A percentile compares a stretch with the other conserved stretches of the same genome.
Evolutionary conservation across 148 eudicot species (phyloP).

Genomic region (Limonium bicolor): DNA sequence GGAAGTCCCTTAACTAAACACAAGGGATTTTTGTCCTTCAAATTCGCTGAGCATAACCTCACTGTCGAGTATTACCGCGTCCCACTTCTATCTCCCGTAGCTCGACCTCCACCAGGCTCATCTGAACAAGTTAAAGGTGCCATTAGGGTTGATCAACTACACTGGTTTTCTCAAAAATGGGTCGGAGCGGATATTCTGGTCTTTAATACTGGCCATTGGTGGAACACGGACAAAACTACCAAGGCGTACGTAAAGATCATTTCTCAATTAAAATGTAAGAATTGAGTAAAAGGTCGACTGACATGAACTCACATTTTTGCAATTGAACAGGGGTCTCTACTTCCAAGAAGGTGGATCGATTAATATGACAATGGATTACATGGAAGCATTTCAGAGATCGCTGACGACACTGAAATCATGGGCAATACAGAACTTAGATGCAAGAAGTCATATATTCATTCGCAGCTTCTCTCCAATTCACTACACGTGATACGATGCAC

Average conservation of each 20-base stretch:
- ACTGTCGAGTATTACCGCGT: constrained; percentile 57
- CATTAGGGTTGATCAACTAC: constrained; percentile 49
- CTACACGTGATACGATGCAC: constrained; percentile 33
- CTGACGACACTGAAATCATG: constrained; percentile 41
- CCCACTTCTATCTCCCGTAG: constrained; percentile 37
- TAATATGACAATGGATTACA: constrained; percentile 56
- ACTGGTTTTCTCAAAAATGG: constrained; percentile 52
- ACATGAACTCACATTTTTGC: too few species aligned
- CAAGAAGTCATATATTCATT: constrained; percentile 35
- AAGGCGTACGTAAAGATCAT: constrained; percentile 21
- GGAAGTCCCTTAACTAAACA: constrained; percentile 59
- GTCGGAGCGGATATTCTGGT: constrained; percentile 31
- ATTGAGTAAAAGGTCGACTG: too few species aligned
- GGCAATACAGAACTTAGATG: constrained; percentile 31
- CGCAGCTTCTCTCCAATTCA: constrained; percentile 67
- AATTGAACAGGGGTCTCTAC: constrained; percentile 41
- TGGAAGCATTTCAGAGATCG: constrained; percentile 58
- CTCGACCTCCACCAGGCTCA: constrained; percentile 29
- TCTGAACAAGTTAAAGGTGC: constrained; percentile 24
- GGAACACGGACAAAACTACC: constrained; percentile 56
- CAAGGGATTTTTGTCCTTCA: constrained; percentile 47
- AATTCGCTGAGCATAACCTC: constrained; percentile 42
- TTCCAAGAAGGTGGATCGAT: constrained; percentile 47
- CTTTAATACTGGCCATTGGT: constrained; percentile 63
- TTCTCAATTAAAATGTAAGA: neutral